Evolutionary conservation across 495 filamentous ascomycete genomes (phyloP), one percentile per base, ranked within the genome.

Genomic region (Mytilinidion resinicola): DNA sequence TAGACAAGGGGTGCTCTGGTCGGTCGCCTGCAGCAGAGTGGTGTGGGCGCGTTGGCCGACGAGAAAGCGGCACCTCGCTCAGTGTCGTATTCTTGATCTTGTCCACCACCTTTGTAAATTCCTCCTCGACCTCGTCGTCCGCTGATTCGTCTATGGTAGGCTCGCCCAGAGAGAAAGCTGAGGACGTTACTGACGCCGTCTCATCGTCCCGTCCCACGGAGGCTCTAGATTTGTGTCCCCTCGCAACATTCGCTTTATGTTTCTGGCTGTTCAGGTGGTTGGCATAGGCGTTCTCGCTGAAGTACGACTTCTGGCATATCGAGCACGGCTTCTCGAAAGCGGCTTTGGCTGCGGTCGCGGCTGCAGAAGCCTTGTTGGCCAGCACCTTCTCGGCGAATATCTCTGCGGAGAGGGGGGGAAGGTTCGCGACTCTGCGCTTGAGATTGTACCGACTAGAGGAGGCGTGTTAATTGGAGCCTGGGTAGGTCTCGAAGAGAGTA

Each of bases 301-400:
- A 97, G 74, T 91, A 98, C 20, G 87, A 88, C 76, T 93, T 95
- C 64, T 88, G 85, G 76, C 93, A 98, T 1, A 84, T 82, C 3
- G 82, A 76, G 70, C 93, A 98, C 12, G 77, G 70, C 63, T 85
- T 91, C 68, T 96, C 89, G 69, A 89, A 98, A 2, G 90, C 84
- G 17, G 91, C 95, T 74, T 88, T 90, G 51, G 90, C 88, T 44
- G 89, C 90, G 51, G 90, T 88, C 11, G 90, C 87, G 12, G 82
- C 86, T 7, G 90, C 85, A 5, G 82, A 82, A 33, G 90, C 90
- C 68, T 96, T 89, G 55, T 90, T 91, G 61, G 88, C 88, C n/a
- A 97, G 77, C 37, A 97, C 95, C 73, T 96, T 97, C 62, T 98
- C 93, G 66, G 90, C 89, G 73, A 98, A 98, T 6, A 87, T 78